Base-by-base conservation (phyloP, 179 eudicot genomes). In the Silene coronaria region DNA sequence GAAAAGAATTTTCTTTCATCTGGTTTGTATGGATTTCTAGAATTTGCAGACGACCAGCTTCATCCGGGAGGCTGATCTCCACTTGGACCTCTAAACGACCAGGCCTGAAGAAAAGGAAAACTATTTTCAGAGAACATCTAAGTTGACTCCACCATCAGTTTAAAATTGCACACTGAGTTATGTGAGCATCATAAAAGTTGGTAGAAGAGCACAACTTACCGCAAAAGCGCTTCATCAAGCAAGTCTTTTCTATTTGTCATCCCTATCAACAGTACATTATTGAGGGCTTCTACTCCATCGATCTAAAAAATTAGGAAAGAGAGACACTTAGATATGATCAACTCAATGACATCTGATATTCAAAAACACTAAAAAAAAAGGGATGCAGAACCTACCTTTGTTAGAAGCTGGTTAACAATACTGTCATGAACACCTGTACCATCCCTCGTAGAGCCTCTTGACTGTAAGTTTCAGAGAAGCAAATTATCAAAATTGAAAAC, bases 391-490 rank as follows among this genome's bases (percentile, higher is more conserved):
- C 83, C 76, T 85, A 86, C 97, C 97, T 95, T 95, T 60, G 99
- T 95, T 60, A 95, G 88, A 22, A 95, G 97, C 84, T 95, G 99
- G 79, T 95, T 95, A 68, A 95, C 99, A 79, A 95, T 92, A 82
- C 99, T 88, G 82, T 95, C 99, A 79, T 95, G 99, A 69, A 95
- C 99, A 78, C 99, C 99, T 81, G 99, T 95, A 26, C 99, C 99
- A 82, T 95, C 99, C 83, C 96, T 89, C 71, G 99, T 95, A 28
- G 99, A 95, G 74, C 99, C 99, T 88, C 97, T 91, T 64, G 97
- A 89, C 99, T 92, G 88, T 84, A 85, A 65, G 67, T 66, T 74
- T 53, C 45, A 70, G 21, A 21, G 28, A 58, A 70, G 34, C 26
- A 74, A 27, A 27, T 78, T 30, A 57, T 17, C 19, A 24, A 67